Conservation (phyloP, 2,329 filamentous ascomycete genomes). For the Thielaviopsis punctulata region DNA sequence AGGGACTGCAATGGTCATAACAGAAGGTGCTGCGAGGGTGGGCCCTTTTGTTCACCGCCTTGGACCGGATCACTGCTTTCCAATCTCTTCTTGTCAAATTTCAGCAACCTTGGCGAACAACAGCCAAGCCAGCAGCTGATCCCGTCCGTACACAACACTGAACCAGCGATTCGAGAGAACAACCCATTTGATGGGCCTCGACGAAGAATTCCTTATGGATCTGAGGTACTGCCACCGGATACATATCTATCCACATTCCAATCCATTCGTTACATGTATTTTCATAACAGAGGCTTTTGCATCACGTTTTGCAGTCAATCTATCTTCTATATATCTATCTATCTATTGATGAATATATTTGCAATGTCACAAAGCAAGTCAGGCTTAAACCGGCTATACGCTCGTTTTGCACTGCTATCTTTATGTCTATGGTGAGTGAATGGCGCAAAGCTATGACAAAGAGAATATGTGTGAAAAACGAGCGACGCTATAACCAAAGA, state of each 20-base stretch:
- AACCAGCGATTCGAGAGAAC: too few species aligned
- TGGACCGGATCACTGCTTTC: neutral
- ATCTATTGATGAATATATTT: neutral
- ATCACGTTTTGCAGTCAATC: neutral
- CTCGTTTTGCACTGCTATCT: neutral
- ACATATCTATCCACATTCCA: neutral
- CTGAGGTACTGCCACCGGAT: neutral
- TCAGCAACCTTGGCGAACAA: neutral
- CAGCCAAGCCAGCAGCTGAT: neutral
- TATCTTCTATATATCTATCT: neutral
- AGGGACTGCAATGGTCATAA: too few species aligned
- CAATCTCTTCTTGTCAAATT: neutral
- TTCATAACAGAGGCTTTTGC: neutral
- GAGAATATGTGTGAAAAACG: neutral
- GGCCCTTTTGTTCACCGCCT: neutral
- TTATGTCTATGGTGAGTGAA: neutral
- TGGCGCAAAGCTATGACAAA: neutral
- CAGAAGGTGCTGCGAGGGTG: neutral
- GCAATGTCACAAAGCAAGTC: neutral
- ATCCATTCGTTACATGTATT: neutral
- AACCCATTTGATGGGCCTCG: too few species aligned
- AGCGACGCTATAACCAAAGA: neutral
- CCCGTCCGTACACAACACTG: too few species aligned
- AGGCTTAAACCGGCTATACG: neutral
- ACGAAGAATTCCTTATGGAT: neutral